phyloP scores from a whole-genome alignment of 805 yeast species.

The Hanseniaspora lachancei region DNA sequence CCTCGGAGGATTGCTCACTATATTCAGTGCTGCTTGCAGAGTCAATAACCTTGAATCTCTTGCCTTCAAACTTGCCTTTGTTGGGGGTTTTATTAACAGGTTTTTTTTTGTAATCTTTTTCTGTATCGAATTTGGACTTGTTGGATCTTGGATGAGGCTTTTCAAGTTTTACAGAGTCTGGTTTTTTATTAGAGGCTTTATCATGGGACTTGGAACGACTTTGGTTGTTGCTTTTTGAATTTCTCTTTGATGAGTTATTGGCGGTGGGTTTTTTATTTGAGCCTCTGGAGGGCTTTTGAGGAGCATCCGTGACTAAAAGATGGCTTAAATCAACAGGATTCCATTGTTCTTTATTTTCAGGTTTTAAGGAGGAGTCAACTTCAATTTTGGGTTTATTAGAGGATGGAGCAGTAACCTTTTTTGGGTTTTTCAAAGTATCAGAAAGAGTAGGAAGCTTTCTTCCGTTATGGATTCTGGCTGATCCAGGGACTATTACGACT shows the following conservation, averaged over 20 bases:
- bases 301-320: conserved; percentile 1
- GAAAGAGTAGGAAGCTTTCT: conserved; percentile 29
- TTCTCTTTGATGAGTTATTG: conserved; percentile 2
- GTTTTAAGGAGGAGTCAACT: not conserved
- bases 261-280: not conserved
- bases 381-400: conserved; percentile 14
- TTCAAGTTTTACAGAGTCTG: not conserved
- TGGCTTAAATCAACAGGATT: conserved; percentile 10
- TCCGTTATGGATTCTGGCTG: conserved; percentile 22
- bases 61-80: conserved; percentile 1
- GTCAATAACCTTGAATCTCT: not conserved
- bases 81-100: conserved; percentile 12
- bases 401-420: not conserved
- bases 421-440: conserved; percentile 21
- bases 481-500: conserved; percentile 16
- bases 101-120: not conserved
- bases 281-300: not conserved
- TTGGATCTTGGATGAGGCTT: not conserved
- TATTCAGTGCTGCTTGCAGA: not conserved
- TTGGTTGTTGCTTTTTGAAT: not conserved
- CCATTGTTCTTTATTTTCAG: conserved; percentile 4
- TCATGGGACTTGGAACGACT: not conserved
- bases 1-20: not conserved
- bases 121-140: not conserved
- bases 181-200: not conserved